Evolutionary conservation across 495 filamentous ascomycete species (phyloP), one percentile per base, ranked within the genome.

Genomic region (Jackrogersella multiformis): DNA sequence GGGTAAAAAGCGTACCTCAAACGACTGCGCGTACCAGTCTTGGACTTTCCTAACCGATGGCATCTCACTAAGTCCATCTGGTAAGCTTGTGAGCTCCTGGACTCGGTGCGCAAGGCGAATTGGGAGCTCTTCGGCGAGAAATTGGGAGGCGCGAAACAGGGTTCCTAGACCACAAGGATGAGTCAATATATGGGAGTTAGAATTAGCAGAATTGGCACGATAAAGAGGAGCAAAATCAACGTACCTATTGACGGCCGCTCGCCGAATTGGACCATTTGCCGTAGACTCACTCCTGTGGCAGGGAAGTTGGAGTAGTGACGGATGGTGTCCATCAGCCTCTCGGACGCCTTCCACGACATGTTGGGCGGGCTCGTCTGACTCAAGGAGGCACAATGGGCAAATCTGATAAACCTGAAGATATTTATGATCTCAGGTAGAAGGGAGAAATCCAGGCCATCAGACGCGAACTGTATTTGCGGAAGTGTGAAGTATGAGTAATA

Each of bases 181-280:
- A 67, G 65, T 74, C 63, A 73, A 64, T 62, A 57, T 49, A 64
- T 64, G 56, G 52, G 64, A 56, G 42, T 55, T 44, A 64, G 57
- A 58, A 59, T 72, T 64, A 58, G 51, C 57, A 53, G 60, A 20
- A 16, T 32, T 32, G 58, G 16, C 46, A 66, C 18, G 44, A 44
- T 54, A 62, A 49, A 16, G 18, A 35, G 44, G 38, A 23, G 51
- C 23, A 18, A 68, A 44, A 26, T 28, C 15, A 41, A 76, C 85
- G 58, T 78, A 96, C 93, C 93, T 69, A 88, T 89, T 9, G 92
- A 96, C 21, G 93, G 93, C 70, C 85, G 88, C 77, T 96, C 92
- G 56, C 96, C 96, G 79, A 98, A 99, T 77, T 98, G 95, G 48
- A 99, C 95, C 95, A 98, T 98, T 83, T 99, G 95, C 76, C 95